These are phyloP conservation scores for Stachybotrys echinatus DNA, from an alignment of 2,329 filamentous ascomycete genomes.

Conservation along the genomic window DNA sequence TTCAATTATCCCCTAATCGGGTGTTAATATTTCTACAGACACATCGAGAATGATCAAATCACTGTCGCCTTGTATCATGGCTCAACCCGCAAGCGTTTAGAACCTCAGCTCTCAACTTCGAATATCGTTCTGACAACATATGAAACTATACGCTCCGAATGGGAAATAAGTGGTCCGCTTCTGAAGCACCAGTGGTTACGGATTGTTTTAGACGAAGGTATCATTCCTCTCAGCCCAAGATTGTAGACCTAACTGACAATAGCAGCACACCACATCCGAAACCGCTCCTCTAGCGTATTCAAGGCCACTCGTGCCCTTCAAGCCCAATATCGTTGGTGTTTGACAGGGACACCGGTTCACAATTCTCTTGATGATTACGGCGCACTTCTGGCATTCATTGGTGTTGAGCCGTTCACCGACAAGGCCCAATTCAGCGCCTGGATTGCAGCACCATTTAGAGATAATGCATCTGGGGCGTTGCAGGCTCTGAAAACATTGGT, in stretches of 20 bases:
- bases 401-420: constrained; percentile 14
- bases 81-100: background rate
- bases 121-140: constrained; percentile 29
- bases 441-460: background rate
- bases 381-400: constrained; percentile 24
- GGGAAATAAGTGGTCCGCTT: constrained; percentile 3
- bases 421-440: background rate
- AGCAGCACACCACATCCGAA: constrained; percentile 29
- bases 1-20: background rate
- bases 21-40: background rate
- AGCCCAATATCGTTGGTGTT: constrained; percentile 26
- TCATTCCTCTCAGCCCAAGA: no score
- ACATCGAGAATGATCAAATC: constrained; percentile 2
- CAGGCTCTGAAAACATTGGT: background rate
- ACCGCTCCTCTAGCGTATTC: constrained; percentile 20
- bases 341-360: constrained; percentile 33
- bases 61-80: constrained; percentile 7
- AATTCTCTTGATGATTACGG: constrained; percentile 32
- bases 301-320: constrained; percentile 15
- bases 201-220: constrained; percentile 33
- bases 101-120: background rate
- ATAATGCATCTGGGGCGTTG: background rate
- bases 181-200: constrained; percentile 19
- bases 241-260: background rate
- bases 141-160: constrained; percentile 21